phyloP scores from a whole-genome alignment of 495 filamentous ascomycete genomes.

The Pyronema omphalodes region DNA sequence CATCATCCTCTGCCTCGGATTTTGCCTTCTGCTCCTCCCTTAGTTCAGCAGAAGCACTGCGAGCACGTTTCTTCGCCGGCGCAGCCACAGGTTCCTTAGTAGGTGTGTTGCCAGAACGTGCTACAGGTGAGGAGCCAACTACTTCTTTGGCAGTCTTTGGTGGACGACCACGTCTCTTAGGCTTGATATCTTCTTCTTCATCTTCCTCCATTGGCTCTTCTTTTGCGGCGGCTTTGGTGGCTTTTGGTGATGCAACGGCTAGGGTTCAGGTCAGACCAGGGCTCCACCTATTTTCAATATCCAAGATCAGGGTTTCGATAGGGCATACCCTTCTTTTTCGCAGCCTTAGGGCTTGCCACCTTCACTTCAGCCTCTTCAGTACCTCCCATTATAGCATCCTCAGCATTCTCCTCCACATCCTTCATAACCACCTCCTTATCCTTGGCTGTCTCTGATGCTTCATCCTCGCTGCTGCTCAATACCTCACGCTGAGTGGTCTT shows the following conservation, averaged over 20 bases:
- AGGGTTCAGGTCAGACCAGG: background rate
- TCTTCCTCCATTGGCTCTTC: no score
- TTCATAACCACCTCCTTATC: slow-evolving; percentile 9
- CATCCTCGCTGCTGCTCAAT: background rate
- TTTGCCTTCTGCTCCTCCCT: slow-evolving; percentile 18
- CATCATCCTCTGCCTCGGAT: slow-evolving; percentile 20
- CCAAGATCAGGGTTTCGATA: background rate
- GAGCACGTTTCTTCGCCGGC: slow-evolving; percentile 9
- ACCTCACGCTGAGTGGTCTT: slow-evolving; percentile 7
- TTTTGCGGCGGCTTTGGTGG: no score
- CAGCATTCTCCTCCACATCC: slow-evolving; percentile 6
- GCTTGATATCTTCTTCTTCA: no score
- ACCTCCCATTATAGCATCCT: slow-evolving; percentile 16
- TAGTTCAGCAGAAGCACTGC: slow-evolving; percentile 4
- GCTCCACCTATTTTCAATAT: background rate
- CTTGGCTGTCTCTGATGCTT: background rate
- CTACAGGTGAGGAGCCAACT: no score
- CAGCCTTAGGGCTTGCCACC: slow-evolving; percentile 8
- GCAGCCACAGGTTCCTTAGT: background rate
- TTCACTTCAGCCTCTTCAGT: slow-evolving; percentile 16
- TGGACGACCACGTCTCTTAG: no score
- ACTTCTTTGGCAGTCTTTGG: no score
- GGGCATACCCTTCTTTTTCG: slow-evolving; percentile 12
- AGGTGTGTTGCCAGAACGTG: no score
- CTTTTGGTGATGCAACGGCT: background rate